These are phyloP conservation scores for Mixia osmundae DNA, from an alignment of 1,284 basidiomycete species.

Conservation along the genomic window DNA sequence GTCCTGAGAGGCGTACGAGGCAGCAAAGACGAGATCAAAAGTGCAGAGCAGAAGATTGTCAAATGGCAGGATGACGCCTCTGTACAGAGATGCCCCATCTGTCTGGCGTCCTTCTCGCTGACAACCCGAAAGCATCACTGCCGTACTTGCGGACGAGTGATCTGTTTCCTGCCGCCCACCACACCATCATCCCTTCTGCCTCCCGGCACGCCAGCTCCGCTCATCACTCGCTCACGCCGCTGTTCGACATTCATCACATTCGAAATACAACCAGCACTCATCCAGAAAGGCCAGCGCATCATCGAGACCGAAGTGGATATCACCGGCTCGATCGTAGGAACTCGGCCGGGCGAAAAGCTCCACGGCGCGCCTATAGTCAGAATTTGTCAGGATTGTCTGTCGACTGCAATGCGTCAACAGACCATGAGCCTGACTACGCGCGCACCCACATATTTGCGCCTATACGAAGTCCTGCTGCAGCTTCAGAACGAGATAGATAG, in stretches of 20 bases:
- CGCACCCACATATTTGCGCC: conserved; percentile 17
- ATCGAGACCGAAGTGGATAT: too few species aligned
- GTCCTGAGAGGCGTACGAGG: background rate
- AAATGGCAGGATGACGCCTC: conserved; percentile 74
- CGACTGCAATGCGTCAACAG: conserved; percentile 16
- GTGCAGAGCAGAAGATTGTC: conserved; percentile 68
- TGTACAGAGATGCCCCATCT: conserved; percentile 58
- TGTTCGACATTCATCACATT: conserved; percentile 21
- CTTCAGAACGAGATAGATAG: conserved; percentile 56
- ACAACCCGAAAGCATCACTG: conserved; percentile 93
- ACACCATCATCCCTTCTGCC: too few species aligned
- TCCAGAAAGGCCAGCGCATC: conserved; percentile 23
- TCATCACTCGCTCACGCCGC: conserved; percentile 17
- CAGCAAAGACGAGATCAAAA: background rate
- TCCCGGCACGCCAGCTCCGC: background rate
- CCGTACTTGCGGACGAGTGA: conserved; percentile 71
- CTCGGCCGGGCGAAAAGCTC: too few species aligned
- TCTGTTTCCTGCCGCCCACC: conserved; percentile 67
- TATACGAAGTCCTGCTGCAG: conserved; percentile 37
- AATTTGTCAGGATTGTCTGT: conserved; percentile 18
- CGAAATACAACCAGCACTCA: conserved; percentile 11
- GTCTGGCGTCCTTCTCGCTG: conserved; percentile 62
- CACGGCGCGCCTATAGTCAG: too few species aligned
- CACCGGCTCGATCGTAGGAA: too few species aligned
- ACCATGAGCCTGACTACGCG: conserved; percentile 9